Evolutionary conservation across 257 asterid genomes (phyloP).

Genomic region (Galeopsis tetrahit): DNA sequence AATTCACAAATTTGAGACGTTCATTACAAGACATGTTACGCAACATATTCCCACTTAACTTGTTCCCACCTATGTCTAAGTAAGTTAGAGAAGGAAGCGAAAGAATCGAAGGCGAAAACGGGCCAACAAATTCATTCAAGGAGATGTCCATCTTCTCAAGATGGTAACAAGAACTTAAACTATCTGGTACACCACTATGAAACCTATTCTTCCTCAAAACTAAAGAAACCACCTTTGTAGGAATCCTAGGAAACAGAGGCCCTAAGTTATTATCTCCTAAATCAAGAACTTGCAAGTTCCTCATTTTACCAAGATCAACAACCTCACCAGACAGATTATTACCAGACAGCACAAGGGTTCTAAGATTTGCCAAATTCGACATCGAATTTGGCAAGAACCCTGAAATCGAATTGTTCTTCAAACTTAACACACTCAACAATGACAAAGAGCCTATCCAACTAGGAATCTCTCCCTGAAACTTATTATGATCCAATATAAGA

Average conservation of each 20-base stretch:
- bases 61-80: conserved; percentile 71
- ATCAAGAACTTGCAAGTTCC: conserved; percentile 81
- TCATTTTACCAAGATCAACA: conserved; percentile 48
- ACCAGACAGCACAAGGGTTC: conserved; percentile 57
- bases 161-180: conserved; percentile 55
- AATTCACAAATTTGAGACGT: conserved; percentile 51
- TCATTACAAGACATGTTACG: conserved; percentile 63
- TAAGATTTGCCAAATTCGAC: conserved; percentile 47
- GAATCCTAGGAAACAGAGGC: conserved; percentile 64
- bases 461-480: conserved; percentile 64
- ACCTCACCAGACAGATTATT: conserved; percentile 66
- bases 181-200: conserved; percentile 50
- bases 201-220: conserved; percentile 68
- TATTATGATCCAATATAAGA: conserved; percentile 67
- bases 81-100: conserved; percentile 64
- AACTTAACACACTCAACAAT: conserved; percentile 63
- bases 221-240: conserved; percentile 60
- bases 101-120: conserved; percentile 51
- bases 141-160: conserved; percentile 71
- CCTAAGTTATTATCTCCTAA: conserved; percentile 66
- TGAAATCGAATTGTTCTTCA: conserved; percentile 68
- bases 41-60: conserved; percentile 65
- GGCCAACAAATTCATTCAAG: conserved; percentile 57
- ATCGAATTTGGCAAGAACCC: conserved; percentile 59
- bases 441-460: conserved; percentile 52